A percentile compares a stretch with the other conserved stretches of the same genome.
phyloP scores from a whole-genome alignment of 2,329 filamentous ascomycete genomes.

The Rhinocladiella mackenziei region DNA sequence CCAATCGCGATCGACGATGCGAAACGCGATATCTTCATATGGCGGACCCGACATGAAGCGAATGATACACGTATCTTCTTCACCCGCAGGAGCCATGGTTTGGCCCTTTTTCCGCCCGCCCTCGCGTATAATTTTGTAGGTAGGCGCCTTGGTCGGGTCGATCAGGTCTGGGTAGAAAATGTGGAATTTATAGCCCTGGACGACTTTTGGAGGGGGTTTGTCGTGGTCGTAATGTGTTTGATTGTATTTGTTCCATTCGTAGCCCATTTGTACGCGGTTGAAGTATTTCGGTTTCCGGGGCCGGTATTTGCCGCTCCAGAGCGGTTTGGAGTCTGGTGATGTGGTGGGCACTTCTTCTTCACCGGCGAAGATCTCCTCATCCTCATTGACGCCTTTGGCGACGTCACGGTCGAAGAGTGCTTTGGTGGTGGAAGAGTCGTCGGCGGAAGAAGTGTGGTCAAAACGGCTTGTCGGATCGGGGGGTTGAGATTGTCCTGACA shows the following conservation, averaged over 20 bases:
- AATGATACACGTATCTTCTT: constrained; percentile 95
- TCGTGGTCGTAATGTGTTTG: constrained; percentile 99
- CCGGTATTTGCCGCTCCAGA: constrained; percentile 72
- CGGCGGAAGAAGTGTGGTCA: constrained; percentile 6
- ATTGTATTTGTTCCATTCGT: constrained; percentile 99
- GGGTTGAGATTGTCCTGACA: constrained; percentile 18
- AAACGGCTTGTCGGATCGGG: constrained; percentile 32
- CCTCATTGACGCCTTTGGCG: constrained; percentile 82
- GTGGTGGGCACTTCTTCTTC: constrained; percentile 72
- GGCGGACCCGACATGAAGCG: constrained; percentile 92
- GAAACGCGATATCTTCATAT: constrained; percentile 94
- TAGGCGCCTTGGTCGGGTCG: constrained; percentile 89
- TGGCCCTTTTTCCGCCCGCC: constrained; percentile 84
- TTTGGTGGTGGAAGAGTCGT: constrained; percentile 56
- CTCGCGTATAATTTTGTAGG: constrained; percentile 92
- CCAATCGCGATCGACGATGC: constrained; percentile 98
- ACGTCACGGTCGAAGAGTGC: constrained; percentile 90
- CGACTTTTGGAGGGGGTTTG: constrained; percentile 94
- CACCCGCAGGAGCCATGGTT: constrained; percentile 86
- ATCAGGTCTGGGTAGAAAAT: constrained; percentile 98
- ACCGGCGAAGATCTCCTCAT: constrained; percentile 90
- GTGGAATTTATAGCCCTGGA: constrained; percentile 99
- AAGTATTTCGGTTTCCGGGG: constrained; percentile 95
- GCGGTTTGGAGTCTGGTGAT: constrained; percentile 38
- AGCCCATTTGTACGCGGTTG: constrained; percentile 97